Conservation (phyloP, 805 yeast species). For the Lachancea fermentati region DNA sequence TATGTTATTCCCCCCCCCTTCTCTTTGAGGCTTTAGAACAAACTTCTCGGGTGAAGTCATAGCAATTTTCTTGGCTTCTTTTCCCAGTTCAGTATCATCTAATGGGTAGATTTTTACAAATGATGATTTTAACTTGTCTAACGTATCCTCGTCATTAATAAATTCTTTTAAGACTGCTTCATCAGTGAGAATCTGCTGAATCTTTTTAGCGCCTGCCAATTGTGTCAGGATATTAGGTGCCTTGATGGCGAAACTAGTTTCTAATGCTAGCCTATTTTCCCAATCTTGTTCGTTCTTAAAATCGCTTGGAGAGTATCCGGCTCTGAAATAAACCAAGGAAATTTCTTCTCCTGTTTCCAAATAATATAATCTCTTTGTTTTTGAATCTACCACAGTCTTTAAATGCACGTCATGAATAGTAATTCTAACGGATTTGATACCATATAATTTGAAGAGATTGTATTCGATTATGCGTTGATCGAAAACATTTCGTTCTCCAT, state of each 20-base stretch:
- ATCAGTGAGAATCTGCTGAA: constrained; percentile 81
- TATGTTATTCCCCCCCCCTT: constrained; percentile 97
- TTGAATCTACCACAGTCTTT: constrained; percentile 37
- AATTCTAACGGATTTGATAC: constrained; percentile 58
- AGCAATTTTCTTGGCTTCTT: constrained; percentile 59
- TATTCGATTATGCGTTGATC: constrained; percentile 88
- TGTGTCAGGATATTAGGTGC: constrained; percentile 90
- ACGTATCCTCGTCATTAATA: constrained; percentile 27
- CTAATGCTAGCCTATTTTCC: constrained; percentile 70
- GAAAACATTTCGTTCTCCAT: constrained; percentile 79
- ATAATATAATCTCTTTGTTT: constrained; percentile 45
- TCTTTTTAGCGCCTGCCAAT: constrained; percentile 86
- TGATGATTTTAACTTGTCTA: constrained; percentile 40
- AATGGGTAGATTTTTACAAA: constrained; percentile 87
- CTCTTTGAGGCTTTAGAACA: constrained; percentile 96
- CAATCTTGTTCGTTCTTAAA: constrained; percentile 63
- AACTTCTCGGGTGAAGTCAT: constrained; percentile 59
- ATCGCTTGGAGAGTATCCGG: constrained; percentile 85
- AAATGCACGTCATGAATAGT: constrained; percentile 54
- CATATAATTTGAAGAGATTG: constrained; percentile 49
- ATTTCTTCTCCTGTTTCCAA: constrained; percentile 60
- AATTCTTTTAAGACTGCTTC: constrained; percentile 43
- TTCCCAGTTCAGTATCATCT: constrained; percentile 63
- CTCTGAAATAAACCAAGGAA: constrained; percentile 82
- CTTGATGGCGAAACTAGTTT: constrained; percentile 73